Percentiles rank a stretch among this genome's conserved stretches.
Conservation (phyloP, 345 rosid genomes). For the Cardiospermum halicacabum region DNA sequence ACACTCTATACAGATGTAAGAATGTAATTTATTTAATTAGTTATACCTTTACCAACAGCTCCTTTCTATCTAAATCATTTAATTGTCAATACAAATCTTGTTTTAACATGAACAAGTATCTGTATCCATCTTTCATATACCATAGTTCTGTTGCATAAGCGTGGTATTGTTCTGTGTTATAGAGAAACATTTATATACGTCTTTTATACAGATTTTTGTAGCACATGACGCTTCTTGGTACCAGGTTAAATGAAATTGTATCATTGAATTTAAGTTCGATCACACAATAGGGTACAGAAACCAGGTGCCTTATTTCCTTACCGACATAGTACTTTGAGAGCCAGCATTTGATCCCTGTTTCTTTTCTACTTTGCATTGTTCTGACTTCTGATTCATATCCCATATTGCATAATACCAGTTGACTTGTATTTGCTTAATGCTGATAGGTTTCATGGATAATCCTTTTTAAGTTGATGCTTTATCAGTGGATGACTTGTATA, state of each 20-base stretch:
- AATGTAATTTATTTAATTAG: conserved; percentile 4
- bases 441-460: conserved; percentile 8
- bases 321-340: conserved; percentile 9
- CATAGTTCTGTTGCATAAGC: neutral
- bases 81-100: neutral
- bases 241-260: too few relatives aligned
- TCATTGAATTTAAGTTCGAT: neutral
- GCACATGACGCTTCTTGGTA: neutral
- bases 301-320: neutral
- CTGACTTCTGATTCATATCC: conserved; percentile 11
- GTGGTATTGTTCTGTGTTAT: neutral
- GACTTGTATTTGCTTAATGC: conserved; percentile 1
- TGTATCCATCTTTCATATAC: neutral
- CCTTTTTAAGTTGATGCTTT: neutral
- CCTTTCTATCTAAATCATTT: neutral
- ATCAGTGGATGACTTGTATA: neutral
- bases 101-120: neutral
- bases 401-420: conserved; percentile 9
- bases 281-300: neutral
- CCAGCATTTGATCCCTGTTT: neutral
- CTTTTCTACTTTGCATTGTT: neutral
- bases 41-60: neutral
- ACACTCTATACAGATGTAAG: neutral
- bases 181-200: neutral
- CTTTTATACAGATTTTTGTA: neutral